These are phyloP conservation scores for Epichloe uncinata DNA, from an alignment of 2,329 filamentous ascomycete genomes.

Conservation along the genomic window DNA sequence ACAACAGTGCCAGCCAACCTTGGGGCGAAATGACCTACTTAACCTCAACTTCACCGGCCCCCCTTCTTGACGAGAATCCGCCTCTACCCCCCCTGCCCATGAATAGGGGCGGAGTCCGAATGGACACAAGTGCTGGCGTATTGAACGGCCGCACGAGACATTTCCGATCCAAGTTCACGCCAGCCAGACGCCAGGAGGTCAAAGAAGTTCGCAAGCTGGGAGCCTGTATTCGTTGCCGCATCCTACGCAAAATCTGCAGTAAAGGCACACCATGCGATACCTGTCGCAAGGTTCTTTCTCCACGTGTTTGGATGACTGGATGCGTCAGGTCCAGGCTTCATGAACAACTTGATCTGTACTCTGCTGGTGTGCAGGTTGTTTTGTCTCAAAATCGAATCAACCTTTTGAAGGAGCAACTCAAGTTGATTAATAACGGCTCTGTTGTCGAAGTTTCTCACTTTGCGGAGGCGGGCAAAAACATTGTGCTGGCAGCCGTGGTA, in stretches of 20 bases:
- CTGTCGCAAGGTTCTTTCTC: conserved; percentile 48
- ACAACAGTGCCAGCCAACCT: conserved; percentile 24
- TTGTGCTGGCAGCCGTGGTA: conserved; percentile 23
- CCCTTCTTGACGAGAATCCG: conserved; percentile 18
- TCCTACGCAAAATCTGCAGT: conserved; percentile 54
- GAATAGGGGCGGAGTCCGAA: conserved; percentile 37
- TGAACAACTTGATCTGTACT: conserved; percentile 49
- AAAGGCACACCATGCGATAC: conserved; percentile 49
- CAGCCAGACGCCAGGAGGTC: conserved; percentile 47
- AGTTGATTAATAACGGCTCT: conserved; percentile 34
- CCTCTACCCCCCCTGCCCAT: conserved; percentile 17
- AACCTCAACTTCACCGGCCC: conserved; percentile 21
- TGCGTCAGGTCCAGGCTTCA: conserved; percentile 50
- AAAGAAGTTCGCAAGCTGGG: conserved; percentile 52
- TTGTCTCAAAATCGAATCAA: conserved; percentile 47
- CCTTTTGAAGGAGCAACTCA: conserved; percentile 35
- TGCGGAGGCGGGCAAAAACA: conserved; percentile 32
- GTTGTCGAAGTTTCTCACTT: conserved; percentile 48
- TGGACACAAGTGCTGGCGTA: conserved; percentile 31
- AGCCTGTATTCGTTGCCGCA: conserved; percentile 52
- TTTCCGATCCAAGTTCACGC: conserved; percentile 43
- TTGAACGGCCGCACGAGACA: conserved; percentile 38
- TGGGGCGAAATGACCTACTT: conserved; percentile 43
- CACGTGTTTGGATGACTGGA: conserved; percentile 51
- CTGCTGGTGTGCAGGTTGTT: conserved; percentile 49